These are phyloP conservation scores for Agaricales sp. DNA, from an alignment of 1,284 basidiomycete genomes.

Conservation along the genomic window DNA sequence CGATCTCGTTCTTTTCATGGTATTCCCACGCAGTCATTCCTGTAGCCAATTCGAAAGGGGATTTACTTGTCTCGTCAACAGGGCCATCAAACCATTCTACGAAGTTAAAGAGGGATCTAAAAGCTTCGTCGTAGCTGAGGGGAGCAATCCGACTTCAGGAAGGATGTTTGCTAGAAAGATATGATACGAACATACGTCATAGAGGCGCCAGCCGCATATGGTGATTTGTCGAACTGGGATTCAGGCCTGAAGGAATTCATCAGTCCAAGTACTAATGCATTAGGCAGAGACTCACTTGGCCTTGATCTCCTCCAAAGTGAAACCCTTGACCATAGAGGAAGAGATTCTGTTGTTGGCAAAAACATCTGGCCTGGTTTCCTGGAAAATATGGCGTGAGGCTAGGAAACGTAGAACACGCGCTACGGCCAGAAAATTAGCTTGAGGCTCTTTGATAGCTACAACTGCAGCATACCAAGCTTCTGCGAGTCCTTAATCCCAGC, in stretches of 20 bases:
- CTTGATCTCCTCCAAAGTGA: background rate
- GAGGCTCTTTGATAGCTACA: background rate
- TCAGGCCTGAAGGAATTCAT: conserved; percentile 7
- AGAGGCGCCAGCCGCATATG: background rate
- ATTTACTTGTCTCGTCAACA: no score
- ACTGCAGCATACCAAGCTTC: background rate
- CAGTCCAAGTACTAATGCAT: background rate
- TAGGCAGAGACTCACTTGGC: background rate
- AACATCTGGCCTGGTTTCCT: background rate
- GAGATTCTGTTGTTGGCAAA: conserved; percentile 1
- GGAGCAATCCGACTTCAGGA: background rate
- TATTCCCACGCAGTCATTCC: background rate
- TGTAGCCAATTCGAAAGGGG: no score
- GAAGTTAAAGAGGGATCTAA: background rate
- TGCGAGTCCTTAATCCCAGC: background rate
- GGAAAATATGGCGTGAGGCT: background rate
- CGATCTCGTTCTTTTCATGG: background rate
- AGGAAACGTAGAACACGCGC: conserved; percentile 2
- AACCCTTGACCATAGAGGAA: background rate
- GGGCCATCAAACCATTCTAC: no score
- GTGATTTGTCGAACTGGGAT: background rate
- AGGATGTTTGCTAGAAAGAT: background rate
- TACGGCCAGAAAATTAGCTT: background rate
- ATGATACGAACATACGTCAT: background rate
- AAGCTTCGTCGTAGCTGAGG: background rate